Evolutionary conservation across 352 stramenopile genomes (phyloP).

Genomic region (Phytophthora podocarpi): DNA sequence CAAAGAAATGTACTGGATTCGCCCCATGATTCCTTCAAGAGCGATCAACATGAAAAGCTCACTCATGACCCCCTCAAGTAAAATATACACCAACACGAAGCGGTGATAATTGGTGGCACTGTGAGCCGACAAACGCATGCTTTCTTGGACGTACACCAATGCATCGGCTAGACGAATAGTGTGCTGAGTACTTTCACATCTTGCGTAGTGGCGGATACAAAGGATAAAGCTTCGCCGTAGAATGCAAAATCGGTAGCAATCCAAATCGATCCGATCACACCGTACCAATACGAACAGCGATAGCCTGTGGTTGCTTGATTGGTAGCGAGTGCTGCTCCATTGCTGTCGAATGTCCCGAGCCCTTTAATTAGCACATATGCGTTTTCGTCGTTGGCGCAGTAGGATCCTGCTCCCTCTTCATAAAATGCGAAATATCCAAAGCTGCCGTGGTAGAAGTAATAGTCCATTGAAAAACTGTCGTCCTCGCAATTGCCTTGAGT

Average conservation of each 20-base stretch:
- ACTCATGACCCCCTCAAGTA: conserved; percentile 29
- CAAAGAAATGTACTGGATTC: conserved; percentile 29
- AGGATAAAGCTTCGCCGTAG: conserved; percentile 19
- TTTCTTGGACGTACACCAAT: conserved; percentile 30
- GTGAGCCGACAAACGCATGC: conserved; percentile 20
- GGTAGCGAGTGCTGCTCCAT: conserved; percentile 2
- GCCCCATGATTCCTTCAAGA: conserved; percentile 8
- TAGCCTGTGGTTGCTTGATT: conserved; percentile 3
- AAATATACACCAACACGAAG: conserved; percentile 19
- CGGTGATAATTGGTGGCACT: conserved; percentile 28
- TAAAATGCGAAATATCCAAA: conserved; percentile 26
- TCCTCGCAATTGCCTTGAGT: conserved; percentile 4
- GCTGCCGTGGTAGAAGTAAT: conserved; percentile 22
- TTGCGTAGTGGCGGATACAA: conserved; percentile 2
- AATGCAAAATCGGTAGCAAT: conserved; percentile 10
- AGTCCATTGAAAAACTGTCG: conserved; percentile 9
- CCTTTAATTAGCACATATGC: conserved; percentile 2
- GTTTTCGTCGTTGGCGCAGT: conserved; percentile 17
- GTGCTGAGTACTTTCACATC: background rate
- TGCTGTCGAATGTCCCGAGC: conserved; percentile 20
- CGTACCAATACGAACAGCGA: conserved; percentile 24
- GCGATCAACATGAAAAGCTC: conserved; percentile 36
- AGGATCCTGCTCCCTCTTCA: conserved; percentile 18
- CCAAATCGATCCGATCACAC: conserved; percentile 5
- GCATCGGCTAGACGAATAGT: conserved; percentile 6